phyloP scores from a whole-genome alignment of 257 asterid genomes.

The Jaltomata sinuosa region DNA sequence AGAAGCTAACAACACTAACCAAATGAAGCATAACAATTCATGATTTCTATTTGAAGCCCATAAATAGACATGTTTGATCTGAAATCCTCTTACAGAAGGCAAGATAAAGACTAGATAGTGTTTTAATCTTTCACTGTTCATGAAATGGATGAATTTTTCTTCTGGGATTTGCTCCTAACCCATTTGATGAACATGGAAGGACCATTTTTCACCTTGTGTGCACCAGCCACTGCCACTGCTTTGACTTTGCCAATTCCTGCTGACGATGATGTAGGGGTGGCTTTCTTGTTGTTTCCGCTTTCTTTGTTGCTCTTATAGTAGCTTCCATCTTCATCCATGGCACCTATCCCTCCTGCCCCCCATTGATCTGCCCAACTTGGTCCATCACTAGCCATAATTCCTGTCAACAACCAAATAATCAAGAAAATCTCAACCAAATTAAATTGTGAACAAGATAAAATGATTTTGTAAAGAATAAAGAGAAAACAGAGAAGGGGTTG shows the following conservation, averaged over 20 bases:
- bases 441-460: not conserved
- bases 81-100: not conserved
- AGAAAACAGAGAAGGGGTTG: not conserved
- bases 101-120: not conserved
- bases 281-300: constrained; percentile 26
- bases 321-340: constrained; percentile 35
- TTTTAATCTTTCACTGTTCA: constrained; percentile 10
- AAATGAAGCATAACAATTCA: not conserved
- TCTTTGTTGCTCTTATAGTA: constrained; percentile 26
- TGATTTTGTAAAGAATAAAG: not conserved
- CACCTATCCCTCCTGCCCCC: constrained; percentile 92
- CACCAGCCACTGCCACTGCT: constrained; percentile 49
- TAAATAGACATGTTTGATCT: not conserved
- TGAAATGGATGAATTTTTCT: constrained; percentile 33
- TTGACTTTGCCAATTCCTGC: constrained; percentile 58
- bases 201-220: constrained; percentile 56
- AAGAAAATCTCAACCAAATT: not conserved
- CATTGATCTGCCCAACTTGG: constrained; percentile 98
- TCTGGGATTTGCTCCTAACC: constrained; percentile 63
- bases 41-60: not conserved
- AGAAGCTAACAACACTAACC: not conserved
- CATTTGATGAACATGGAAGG: constrained; percentile 56
- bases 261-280: not conserved
- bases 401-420: not conserved
- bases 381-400: constrained; percentile 49